Conservation (phyloP, 352 stramenopile species). For the Phytophthora fragariaefolia region DNA sequence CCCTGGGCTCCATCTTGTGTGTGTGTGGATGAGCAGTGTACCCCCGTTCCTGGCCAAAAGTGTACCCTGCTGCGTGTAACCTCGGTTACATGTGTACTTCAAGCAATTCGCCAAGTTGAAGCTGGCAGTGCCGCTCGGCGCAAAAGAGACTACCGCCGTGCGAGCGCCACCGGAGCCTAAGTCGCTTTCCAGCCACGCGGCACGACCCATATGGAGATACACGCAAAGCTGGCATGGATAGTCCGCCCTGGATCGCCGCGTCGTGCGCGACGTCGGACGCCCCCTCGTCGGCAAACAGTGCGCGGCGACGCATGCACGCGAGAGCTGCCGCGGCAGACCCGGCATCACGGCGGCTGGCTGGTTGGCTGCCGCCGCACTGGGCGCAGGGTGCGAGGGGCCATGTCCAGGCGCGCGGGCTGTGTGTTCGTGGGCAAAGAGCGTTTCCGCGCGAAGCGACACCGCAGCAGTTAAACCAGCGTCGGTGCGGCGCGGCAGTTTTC, state of each 20-base stretch:
- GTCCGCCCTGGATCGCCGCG: constrained; percentile 24
- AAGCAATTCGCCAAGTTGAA: not conserved
- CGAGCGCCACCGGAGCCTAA: not conserved
- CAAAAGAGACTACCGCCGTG: not conserved
- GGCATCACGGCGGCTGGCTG: too few species aligned
- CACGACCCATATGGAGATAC: constrained; percentile 24
- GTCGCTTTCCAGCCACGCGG: constrained; percentile 15
- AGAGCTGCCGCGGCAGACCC: constrained; percentile 13
- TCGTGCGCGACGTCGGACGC: constrained; percentile 13
- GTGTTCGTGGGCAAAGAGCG: not conserved
- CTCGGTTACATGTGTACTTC: constrained; percentile 1
- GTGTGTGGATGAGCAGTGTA: constrained; percentile 5
- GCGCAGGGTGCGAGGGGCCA: not conserved
- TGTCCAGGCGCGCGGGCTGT: not conserved
- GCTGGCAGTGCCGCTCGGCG: not conserved
- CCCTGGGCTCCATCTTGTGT: constrained; percentile 24
- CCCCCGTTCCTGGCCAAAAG: not conserved
- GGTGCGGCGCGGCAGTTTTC: too few species aligned
- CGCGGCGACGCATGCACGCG: constrained; percentile 10
- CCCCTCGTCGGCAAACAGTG: constrained; percentile 37
- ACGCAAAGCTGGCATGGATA: constrained; percentile 26
- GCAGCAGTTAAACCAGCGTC: not conserved
- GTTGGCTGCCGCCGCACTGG: not conserved
- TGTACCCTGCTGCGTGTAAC: not conserved
- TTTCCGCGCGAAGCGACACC: not conserved